These are phyloP conservation scores for Macadamia integrifolia DNA, from an alignment of 164 flowering plant genomes.

Conservation along the genomic window DNA sequence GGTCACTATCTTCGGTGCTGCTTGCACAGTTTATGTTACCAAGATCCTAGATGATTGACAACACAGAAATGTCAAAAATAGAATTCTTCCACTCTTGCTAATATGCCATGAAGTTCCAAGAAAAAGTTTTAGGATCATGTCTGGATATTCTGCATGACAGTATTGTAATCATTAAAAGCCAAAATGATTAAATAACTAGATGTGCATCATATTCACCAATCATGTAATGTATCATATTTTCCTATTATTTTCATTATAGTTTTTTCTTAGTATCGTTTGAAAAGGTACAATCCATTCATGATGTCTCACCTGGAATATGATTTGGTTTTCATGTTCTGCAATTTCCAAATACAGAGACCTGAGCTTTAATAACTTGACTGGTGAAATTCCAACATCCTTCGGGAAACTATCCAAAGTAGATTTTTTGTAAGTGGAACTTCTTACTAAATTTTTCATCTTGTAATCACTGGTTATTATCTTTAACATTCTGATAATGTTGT, in stretches of 20 bases:
- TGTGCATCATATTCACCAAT: too few species aligned
- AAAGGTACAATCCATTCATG: neutral
- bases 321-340: neutral
- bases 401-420: constrained; percentile 30
- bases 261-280: neutral
- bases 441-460: neutral
- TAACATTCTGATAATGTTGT: neutral
- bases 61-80: too few species aligned
- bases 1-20: too few species aligned
- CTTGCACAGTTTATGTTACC: too few species aligned
- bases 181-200: too few species aligned
- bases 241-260: neutral
- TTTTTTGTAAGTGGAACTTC: constrained; percentile 44
- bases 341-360: constrained; percentile 48
- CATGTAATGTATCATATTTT: too few species aligned
- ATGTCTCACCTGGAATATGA: neutral
- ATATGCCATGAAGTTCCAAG: too few species aligned
- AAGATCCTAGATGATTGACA: too few species aligned
- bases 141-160: too few species aligned
- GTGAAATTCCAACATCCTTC: constrained; percentile 56
- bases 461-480: neutral
- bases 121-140: too few species aligned
- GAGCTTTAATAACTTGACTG: constrained; percentile 59
- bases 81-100: too few species aligned
- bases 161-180: too few species aligned